phyloP scores from a whole-genome alignment of 352 stramenopile genomes.

The Phytophthora crassamura region DNA sequence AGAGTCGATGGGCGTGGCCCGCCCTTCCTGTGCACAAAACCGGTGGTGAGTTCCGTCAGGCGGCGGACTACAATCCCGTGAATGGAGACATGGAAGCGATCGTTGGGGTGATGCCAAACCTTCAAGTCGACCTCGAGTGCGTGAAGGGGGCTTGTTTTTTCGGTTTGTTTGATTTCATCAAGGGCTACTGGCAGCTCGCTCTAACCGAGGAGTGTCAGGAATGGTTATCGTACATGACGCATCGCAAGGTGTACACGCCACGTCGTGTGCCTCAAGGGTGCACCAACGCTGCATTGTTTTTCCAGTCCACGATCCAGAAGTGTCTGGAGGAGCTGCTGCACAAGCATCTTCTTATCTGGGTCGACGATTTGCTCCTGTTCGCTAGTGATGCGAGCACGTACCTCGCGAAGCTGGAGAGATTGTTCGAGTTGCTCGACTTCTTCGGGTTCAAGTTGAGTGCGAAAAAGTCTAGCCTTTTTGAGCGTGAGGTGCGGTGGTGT shows the following conservation, averaged over 20 bases:
- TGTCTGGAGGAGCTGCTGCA: conserved; percentile 5
- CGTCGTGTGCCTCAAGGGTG: background rate
- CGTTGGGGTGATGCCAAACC: conserved; percentile 29
- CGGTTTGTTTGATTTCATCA: conserved; percentile 25
- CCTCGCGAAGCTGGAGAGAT: conserved; percentile 20
- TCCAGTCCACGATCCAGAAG: conserved; percentile 7
- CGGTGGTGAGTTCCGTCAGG: conserved; percentile 19
- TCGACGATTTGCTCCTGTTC: conserved; percentile 37
- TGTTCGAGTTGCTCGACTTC: conserved; percentile 25
- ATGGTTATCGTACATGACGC: conserved; percentile 30
- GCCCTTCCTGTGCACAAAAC: conserved; percentile 22
- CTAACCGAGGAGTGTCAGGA: conserved; percentile 8
- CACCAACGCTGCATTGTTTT: conserved; percentile 1
- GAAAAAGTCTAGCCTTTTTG: conserved; percentile 29
- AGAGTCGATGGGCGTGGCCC: conserved; percentile 24
- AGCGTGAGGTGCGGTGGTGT: conserved; percentile 24
- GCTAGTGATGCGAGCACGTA: conserved; percentile 25
- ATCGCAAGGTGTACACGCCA: conserved; percentile 15
- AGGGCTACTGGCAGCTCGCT: conserved; percentile 3
- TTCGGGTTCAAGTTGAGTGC: conserved; percentile 35
- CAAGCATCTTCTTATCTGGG: conserved; percentile 28
- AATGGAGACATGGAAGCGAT: conserved; percentile 22
- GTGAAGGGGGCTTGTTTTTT: background rate
- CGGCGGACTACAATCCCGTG: conserved; percentile 27
- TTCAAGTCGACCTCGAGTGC: conserved; percentile 9